Conservation (phyloP, 164 flowering plant genomes). For the Akebia trifoliata region DNA sequence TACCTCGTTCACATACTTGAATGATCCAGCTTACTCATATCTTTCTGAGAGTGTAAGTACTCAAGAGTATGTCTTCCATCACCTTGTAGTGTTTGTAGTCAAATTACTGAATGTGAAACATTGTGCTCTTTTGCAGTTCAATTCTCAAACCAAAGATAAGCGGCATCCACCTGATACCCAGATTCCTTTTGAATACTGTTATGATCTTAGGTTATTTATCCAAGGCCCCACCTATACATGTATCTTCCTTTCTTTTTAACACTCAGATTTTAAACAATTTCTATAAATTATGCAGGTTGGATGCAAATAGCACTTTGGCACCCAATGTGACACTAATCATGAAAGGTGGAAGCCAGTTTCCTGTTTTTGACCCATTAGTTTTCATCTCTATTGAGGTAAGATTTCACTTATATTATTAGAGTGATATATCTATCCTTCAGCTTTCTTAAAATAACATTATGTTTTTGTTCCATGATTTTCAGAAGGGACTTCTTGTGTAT, state of each 20-base stretch:
- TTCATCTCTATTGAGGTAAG: conserved; percentile 31
- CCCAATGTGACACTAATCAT: conserved; percentile 27
- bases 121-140: conserved; percentile 53
- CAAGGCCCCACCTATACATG: not conserved
- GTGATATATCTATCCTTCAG: not conserved
- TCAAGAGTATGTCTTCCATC: not conserved
- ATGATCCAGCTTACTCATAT: conserved; percentile 67
- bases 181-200: conserved; percentile 76
- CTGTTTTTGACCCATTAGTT: conserved; percentile 23
- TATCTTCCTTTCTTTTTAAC: not conserved
- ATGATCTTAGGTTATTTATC: conserved; percentile 42
- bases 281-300: conserved; percentile 36
- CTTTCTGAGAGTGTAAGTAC: conserved; percentile 67
- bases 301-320: conserved; percentile 4
- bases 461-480: conserved; percentile 14
- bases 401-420: not conserved
- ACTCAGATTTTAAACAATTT: not conserved
- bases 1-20: conserved; percentile 80
- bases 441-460: not conserved
- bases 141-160: conserved; percentile 33
- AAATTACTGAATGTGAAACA: not conserved
- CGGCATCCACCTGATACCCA: conserved; percentile 23
- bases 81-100: not conserved
- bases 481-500: conserved; percentile 32
- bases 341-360: conserved; percentile 30